A percentile compares a stretch with the other conserved stretches of the same genome.
Conservation (phyloP, 768 basidiomycete species). For the Russula sp. region DNA sequence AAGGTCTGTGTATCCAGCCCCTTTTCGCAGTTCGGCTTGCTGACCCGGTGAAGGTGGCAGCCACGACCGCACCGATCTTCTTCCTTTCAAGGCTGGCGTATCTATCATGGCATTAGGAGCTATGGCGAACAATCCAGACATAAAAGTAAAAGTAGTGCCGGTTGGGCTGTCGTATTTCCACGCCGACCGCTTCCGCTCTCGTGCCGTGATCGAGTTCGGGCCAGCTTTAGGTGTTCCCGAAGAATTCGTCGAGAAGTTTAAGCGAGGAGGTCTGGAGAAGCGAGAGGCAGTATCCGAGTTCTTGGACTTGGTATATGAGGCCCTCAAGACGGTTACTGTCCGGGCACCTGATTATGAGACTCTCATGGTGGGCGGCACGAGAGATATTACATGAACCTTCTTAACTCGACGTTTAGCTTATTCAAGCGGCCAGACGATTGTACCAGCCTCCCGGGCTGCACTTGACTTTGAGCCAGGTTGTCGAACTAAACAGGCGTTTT, state of each 20-base stretch:
- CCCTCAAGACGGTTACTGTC: slow-evolving; percentile 92
- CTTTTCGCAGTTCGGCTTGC: slow-evolving; percentile 1
- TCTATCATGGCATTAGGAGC: slow-evolving; percentile 98
- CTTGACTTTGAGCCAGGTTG: slow-evolving; percentile 89
- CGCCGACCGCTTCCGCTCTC: slow-evolving; percentile 79
- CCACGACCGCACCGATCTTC: slow-evolving; percentile 93
- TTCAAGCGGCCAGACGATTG: slow-evolving; percentile 89
- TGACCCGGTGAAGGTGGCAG: slow-evolving; percentile 70
- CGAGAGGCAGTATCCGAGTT: slow-evolving; percentile 87
- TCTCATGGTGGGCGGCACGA: slow-evolving; percentile 72
- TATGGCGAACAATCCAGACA: slow-evolving; percentile 84
- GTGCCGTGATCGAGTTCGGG: slow-evolving; percentile 97
- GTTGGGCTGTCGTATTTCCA: slow-evolving; percentile 43
- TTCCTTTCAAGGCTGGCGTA: slow-evolving; percentile 96
- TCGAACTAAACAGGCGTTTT: slow-evolving; percentile 89
- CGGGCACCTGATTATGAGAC: slow-evolving; percentile 97
- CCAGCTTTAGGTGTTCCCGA: slow-evolving; percentile 86
- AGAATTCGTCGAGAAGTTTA: slow-evolving; percentile 87
- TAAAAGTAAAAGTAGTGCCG: slow-evolving; percentile 85
- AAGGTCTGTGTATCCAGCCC: slow-evolving; percentile 54
- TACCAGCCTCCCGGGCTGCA: slow-evolving; percentile 94
- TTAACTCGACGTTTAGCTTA: slow-evolving; percentile 53
- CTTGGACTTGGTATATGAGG: slow-evolving; percentile 88
- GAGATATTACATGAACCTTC: slow-evolving; percentile 7
- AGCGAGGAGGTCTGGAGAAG: slow-evolving; percentile 82